These are phyloP conservation scores for Aquilaria malaccensis DNA, from an alignment of 345 rosid species.

Conservation along the genomic window DNA sequence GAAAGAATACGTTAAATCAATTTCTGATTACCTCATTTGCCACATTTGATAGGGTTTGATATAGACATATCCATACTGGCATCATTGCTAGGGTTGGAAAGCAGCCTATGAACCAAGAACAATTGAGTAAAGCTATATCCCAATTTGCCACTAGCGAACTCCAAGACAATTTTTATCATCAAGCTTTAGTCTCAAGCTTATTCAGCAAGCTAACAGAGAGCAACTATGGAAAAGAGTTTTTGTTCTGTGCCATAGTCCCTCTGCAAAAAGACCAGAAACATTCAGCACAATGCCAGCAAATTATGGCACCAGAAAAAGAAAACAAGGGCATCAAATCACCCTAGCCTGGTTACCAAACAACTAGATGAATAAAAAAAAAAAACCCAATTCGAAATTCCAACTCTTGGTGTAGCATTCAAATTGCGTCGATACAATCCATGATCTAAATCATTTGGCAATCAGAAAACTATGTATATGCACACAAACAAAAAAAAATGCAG, in stretches of 20 bases:
- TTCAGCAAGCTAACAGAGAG: not conserved
- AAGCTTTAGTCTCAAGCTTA: too few species aligned
- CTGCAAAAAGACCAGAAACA: conserved; percentile 13
- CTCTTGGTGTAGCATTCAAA: too few species aligned
- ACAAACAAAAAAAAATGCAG: too few species aligned
- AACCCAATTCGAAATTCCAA: too few species aligned
- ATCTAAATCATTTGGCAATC: too few species aligned
- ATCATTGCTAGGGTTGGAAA: conserved; percentile 86
- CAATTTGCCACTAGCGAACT: not conserved
- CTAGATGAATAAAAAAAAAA: too few species aligned
- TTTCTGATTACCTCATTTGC: conserved; percentile 76
- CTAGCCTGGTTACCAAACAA: too few species aligned
- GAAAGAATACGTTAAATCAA: conserved; percentile 5
- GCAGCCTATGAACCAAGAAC: conserved; percentile 50
- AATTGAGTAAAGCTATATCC: conserved; percentile 2
- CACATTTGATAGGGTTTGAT: conserved; percentile 97
- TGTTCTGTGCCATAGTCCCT: conserved; percentile 31
- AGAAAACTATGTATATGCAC: too few species aligned
- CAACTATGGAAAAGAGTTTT: not conserved
- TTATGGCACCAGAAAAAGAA: too few species aligned
- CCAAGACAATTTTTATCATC: not conserved
- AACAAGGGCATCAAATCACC: too few species aligned
- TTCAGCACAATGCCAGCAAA: too few species aligned
- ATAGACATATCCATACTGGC: conserved; percentile 96
- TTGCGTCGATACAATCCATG: too few species aligned